Percentiles rank a stretch among this genome's conserved stretches.
Conservation (phyloP, 305 asterid genomes). For the Rubia tinctorum region DNA sequence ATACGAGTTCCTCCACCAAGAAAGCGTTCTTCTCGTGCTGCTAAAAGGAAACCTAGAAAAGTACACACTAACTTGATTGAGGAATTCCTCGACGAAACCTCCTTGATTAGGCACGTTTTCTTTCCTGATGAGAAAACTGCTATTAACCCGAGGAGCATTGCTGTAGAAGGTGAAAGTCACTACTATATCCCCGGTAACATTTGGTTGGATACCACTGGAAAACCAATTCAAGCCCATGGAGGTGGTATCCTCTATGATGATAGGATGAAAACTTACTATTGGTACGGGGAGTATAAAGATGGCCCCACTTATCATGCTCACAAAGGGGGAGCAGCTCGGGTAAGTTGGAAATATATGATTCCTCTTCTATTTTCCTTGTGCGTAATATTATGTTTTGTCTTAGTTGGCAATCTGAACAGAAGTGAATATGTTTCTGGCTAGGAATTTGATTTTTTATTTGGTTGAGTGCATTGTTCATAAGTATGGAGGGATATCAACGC, state of each 20-base stretch:
- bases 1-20: slow-evolving; percentile 74
- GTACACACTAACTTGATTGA: slow-evolving; percentile 59
- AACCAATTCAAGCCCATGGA: slow-evolving; percentile 98
- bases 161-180: slow-evolving; percentile 42
- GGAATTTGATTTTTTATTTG: not conserved
- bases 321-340: slow-evolving; percentile 93
- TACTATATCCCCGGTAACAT: slow-evolving; percentile 76
- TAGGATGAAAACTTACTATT: slow-evolving; percentile 59
- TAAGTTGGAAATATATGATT: slow-evolving; percentile 26
- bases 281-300: slow-evolving; percentile 99
- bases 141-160: slow-evolving; percentile 48
- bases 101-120: slow-evolving; percentile 72
- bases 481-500: not conserved
- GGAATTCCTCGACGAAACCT: slow-evolving; percentile 85
- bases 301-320: slow-evolving; percentile 97
- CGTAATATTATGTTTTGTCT: not conserved
- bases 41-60: slow-evolving; percentile 66
- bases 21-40: slow-evolving; percentile 82
- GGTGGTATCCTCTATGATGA: slow-evolving; percentile 89
- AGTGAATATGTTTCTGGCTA: not conserved
- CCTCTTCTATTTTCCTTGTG: not conserved
- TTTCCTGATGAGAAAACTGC: slow-evolving; percentile 61
- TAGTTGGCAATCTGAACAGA: not conserved
- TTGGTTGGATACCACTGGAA: slow-evolving; percentile 94
- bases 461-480: not conserved